Base-by-base conservation (phyloP, 495 filamentous ascomycete genomes). In the Daldinia loculata region DNA sequence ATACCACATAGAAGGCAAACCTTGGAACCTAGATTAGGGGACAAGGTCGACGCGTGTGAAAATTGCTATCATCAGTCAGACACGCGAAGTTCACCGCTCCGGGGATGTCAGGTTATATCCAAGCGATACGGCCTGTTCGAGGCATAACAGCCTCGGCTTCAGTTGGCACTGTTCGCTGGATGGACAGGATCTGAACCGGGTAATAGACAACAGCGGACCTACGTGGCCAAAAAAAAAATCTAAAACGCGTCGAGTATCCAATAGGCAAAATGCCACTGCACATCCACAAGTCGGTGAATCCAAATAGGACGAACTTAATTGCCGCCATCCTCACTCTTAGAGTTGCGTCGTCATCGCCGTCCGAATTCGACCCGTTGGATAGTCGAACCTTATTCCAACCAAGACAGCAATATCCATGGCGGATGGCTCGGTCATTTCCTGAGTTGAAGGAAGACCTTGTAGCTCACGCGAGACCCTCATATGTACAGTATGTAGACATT, bases 341-440 rank as follows among this genome's bases (percentile, higher is more conserved):
- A 17, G 50, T 53, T 61, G 24, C 45, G 11, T 61, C 56, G 56
- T 22, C 48, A n/a, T 22, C 43, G 43, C 22, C 48, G 26, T 43
- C 45, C 24, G 36, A 56, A 50, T 24, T 41, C 50, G 12, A 38
- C 14, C 50, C 43, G 38, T 22, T 17, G 65, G 38, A 30, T 36
- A 19, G 36, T 50, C 38, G 29, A 67, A 61, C 36, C 38, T 45
- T 55, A 53, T 39, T 12, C 56, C 7, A 29, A 22, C 34, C 17
- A 29, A 6, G 56, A 41, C 19, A 30, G 50, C 9, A 17, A 30
- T 15, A 30, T 29, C 27, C 5, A 30, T 29, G 24, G 24, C 9
- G 30, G 19, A 57, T 26, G 19, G 32, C 17, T 57, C 55, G 55
- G 19, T 30, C 55, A 34, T 38, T n/a, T 53, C 27, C 50, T 30